Percentiles rank a stretch among this genome's conserved stretches.
Evolutionary conservation across 148 eudicot genomes (phyloP).

Genomic region (Cornus kousa): DNA sequence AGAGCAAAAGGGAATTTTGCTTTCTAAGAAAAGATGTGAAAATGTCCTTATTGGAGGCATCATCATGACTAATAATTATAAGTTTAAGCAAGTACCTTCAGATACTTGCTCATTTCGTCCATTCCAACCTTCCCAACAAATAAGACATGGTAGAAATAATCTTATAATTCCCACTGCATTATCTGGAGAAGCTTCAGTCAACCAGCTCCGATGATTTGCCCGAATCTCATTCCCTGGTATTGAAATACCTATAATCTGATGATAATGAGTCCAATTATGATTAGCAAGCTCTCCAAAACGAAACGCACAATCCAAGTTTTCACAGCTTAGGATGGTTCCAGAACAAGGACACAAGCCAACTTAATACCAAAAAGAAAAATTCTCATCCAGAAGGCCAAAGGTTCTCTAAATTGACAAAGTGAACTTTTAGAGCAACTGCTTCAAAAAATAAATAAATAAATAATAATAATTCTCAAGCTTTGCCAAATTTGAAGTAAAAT

Average conservation of each 20-base stretch:
- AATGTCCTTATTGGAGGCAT: background rate
- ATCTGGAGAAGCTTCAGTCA: background rate
- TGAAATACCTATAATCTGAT: background rate
- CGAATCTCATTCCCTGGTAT: background rate
- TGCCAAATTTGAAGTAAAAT: background rate
- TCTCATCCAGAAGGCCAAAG: background rate
- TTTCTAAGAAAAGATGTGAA: background rate
- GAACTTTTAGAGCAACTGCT: background rate
- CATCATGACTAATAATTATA: background rate
- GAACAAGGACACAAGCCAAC: background rate
- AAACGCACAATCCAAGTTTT: background rate
- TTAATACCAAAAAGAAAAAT: background rate
- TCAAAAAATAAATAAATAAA: no score
- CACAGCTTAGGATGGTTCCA: background rate
- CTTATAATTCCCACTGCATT: background rate
- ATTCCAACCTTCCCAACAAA: background rate
- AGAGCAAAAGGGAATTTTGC: background rate
- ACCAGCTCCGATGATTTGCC: background rate
- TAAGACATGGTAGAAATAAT: background rate
- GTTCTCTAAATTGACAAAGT: background rate
- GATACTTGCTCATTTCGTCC: background rate
- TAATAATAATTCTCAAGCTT: background rate
- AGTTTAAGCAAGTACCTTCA: slow-evolving; percentile 4
- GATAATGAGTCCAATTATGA: background rate
- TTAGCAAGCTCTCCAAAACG: background rate